Conservation (phyloP, 352 stramenopile species). For the Nothophytophthora sp. region DNA sequence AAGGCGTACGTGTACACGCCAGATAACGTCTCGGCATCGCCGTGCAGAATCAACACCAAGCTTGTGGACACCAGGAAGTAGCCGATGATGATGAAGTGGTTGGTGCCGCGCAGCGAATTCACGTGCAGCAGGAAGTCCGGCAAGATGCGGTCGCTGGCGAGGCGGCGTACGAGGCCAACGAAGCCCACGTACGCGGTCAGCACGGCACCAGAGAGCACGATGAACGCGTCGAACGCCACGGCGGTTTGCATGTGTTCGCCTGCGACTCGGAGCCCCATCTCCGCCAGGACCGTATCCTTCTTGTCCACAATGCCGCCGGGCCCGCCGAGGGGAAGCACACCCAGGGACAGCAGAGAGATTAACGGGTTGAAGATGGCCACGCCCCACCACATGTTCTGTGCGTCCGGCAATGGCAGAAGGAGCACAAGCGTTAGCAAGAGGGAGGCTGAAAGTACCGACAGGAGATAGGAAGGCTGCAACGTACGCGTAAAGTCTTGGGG, state of each 20-base stretch:
- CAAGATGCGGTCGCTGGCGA: slow-evolving; percentile 90
- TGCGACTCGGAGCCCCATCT: slow-evolving; percentile 87
- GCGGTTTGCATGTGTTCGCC: slow-evolving; percentile 74
- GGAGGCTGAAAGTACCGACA: slow-evolving; percentile 1
- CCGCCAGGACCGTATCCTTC: slow-evolving; percentile 90
- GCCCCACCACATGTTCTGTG: slow-evolving; percentile 93
- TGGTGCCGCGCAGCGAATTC: slow-evolving; percentile 86
- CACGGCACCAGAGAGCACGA: slow-evolving; percentile 93
- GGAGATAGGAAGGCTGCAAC: slow-evolving; percentile 3
- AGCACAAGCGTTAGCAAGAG: background rate
- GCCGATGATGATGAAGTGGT: slow-evolving; percentile 92
- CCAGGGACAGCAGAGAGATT: slow-evolving; percentile 90
- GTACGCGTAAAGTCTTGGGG: slow-evolving; percentile 89
- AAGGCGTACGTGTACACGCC: slow-evolving; percentile 97
- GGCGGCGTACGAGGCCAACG: slow-evolving; percentile 89
- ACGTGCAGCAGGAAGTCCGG: slow-evolving; percentile 77
- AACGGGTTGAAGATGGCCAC: slow-evolving; percentile 95
- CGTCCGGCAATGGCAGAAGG: background rate
- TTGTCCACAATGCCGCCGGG: slow-evolving; percentile 74
- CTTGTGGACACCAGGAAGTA: slow-evolving; percentile 91
- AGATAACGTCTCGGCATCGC: slow-evolving; percentile 91
- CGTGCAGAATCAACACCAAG: slow-evolving; percentile 89
- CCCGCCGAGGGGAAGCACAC: slow-evolving; percentile 84
- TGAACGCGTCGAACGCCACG: slow-evolving; percentile 92
- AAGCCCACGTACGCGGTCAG: slow-evolving; percentile 95